These are phyloP conservation scores for Podospora sp. DNA, from an alignment of 495 filamentous ascomycete genomes.

Conservation along the genomic window DNA sequence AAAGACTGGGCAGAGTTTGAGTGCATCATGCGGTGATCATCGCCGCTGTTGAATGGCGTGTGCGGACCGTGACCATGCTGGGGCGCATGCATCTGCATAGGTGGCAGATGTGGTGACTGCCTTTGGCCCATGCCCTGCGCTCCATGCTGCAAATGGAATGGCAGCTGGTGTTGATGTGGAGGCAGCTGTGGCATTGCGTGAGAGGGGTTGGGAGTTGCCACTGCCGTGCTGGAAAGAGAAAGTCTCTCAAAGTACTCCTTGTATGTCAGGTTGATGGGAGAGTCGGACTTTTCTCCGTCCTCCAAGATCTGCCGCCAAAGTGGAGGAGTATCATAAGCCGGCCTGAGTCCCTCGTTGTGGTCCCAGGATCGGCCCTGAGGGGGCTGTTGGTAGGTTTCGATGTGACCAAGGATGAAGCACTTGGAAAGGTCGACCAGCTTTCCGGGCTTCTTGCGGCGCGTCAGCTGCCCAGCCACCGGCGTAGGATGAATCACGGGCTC, in stretches of 20 bases:
- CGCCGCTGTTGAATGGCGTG: conserved; percentile 64
- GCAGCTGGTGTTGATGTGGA: conserved; percentile 77
- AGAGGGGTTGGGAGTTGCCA: conserved; percentile 68
- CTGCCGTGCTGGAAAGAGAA: conserved; percentile 51
- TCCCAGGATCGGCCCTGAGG: conserved; percentile 63
- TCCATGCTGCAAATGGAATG: conserved; percentile 63
- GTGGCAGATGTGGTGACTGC: conserved; percentile 66
- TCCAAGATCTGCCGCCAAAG: conserved; percentile 70
- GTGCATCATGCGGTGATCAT: conserved; percentile 86
- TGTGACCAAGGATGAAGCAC: conserved; percentile 61
- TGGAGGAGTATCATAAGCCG: conserved; percentile 75
- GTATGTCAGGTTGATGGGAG: conserved; percentile 62
- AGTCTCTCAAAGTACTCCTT: conserved; percentile 73
- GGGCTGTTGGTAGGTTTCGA: conserved; percentile 76
- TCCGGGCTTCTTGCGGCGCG: conserved; percentile 64
- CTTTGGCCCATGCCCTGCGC: conserved; percentile 48
- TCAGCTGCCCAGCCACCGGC: conserved; percentile 58
- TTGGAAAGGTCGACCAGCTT: conserved; percentile 58
- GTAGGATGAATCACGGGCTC: conserved; percentile 48
- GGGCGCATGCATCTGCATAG: conserved; percentile 63
- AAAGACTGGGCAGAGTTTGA: conserved; percentile 74
- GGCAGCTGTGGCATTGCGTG: conserved; percentile 55
- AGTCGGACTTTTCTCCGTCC: conserved; percentile 63
- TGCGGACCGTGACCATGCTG: conserved; percentile 66
- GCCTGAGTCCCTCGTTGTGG: conserved; percentile 74